Conservation (phyloP, 2,329 filamentous ascomycete species). For the Cladosporium sp. region DNA sequence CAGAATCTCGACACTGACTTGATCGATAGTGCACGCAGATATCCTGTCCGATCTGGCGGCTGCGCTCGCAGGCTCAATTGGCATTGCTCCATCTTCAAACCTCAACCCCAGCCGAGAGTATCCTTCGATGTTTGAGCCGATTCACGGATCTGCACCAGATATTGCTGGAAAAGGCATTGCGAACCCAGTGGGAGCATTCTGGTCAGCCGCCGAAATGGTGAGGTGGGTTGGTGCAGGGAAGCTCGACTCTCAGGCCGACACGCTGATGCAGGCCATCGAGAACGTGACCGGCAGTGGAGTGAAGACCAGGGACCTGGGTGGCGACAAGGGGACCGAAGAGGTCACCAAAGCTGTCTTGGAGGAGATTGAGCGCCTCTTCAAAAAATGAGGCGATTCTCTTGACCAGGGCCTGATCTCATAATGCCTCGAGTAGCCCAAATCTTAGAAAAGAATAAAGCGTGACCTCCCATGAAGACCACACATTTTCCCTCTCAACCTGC, state of each 20-base stretch:
- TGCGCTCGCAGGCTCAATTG: constrained; percentile 69
- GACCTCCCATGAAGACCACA: neutral
- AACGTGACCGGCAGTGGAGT: constrained; percentile 59
- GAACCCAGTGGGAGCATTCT: constrained; percentile 67
- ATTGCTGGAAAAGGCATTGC: constrained; percentile 65
- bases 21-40: constrained; percentile 36
- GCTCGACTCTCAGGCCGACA: constrained; percentile 57
- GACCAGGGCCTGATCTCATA: neutral
- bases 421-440: neutral
- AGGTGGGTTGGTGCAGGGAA: constrained; percentile 58
- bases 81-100: constrained; percentile 72
- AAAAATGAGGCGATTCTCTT: constrained; percentile 11
- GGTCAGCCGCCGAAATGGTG: constrained; percentile 70
- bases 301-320: constrained; percentile 63
- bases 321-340: constrained; percentile 57
- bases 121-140: constrained; percentile 65
- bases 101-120: constrained; percentile 64
- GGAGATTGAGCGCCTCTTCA: constrained; percentile 52
- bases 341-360: constrained; percentile 60
- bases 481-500: neutral
- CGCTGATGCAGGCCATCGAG: constrained; percentile 62
- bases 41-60: constrained; percentile 69
- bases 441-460: neutral
- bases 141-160: constrained; percentile 65
- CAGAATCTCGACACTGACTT: constrained; percentile 19